Evolutionary conservation across 75 land plant genomes (phyloP).

Genomic region (Picea glauca): DNA sequence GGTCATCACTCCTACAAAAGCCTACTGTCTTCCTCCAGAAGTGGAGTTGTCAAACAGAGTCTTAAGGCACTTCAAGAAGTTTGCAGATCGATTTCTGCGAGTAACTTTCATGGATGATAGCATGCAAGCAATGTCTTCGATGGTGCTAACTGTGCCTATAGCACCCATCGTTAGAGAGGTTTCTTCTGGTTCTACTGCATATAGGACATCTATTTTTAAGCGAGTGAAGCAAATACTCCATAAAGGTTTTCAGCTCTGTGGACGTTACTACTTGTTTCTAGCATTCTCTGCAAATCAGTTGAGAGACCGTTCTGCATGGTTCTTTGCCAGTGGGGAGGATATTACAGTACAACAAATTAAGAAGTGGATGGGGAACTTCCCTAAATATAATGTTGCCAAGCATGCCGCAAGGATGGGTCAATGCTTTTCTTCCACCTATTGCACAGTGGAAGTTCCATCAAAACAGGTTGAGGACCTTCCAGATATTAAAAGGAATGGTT

Average conservation of each 20-base stretch:
- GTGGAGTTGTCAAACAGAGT: slow-evolving; percentile 89
- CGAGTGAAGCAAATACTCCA: slow-evolving; percentile 40
- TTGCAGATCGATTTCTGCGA: slow-evolving; percentile 66
- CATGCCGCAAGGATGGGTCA: slow-evolving; percentile 97
- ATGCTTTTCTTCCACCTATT: slow-evolving; percentile 87
- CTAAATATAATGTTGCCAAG: slow-evolving; percentile 66
- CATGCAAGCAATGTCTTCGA: slow-evolving; percentile 37
- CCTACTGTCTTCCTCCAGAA: slow-evolving; percentile 82
- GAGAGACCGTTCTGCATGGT: slow-evolving; percentile 87
- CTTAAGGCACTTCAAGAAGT: slow-evolving; percentile 45
- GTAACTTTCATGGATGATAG: slow-evolving; percentile 81
- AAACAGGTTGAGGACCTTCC: slow-evolving; percentile 23
- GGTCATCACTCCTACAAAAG: slow-evolving; percentile 84
- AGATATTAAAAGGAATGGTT: slow-evolving; percentile 59
- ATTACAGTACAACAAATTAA: slow-evolving; percentile 29
- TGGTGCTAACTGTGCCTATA: slow-evolving; percentile 32
- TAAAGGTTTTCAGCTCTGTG: slow-evolving; percentile 58
- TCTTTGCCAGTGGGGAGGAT: slow-evolving; percentile 58
- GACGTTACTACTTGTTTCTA: slow-evolving; percentile 63
- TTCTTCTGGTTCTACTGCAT: slow-evolving; percentile 17
- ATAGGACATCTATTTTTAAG: slow-evolving; percentile 35
- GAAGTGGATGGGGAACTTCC: slow-evolving; percentile 87
- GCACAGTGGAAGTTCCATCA: slow-evolving; percentile 60
- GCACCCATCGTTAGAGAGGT: slow-evolving; percentile 54
- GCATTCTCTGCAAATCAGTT: slow-evolving; percentile 90